A percentile compares a stretch with the other conserved stretches of the same genome.
Evolutionary conservation across 2,329 filamentous ascomycete genomes (phyloP).

Genomic region (Dothideomycetes sp.): DNA sequence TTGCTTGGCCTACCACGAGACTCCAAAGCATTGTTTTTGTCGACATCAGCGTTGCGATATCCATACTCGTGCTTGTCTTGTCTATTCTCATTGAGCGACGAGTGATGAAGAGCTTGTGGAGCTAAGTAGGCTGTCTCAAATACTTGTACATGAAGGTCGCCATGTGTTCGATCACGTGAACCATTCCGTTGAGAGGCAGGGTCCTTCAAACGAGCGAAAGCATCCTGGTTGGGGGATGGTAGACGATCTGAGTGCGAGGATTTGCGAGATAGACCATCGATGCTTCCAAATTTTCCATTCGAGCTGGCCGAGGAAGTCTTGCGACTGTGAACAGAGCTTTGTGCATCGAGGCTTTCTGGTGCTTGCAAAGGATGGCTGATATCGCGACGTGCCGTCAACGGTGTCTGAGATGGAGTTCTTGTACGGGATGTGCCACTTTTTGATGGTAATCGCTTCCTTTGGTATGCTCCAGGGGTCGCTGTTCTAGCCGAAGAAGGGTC

Average conservation of each 20-base stretch:
- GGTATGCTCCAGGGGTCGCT: conserved; percentile 51
- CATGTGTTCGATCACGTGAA: conserved; percentile 69
- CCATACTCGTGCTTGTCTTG: conserved; percentile 13
- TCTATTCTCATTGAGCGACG: neutral
- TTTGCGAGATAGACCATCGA: neutral
- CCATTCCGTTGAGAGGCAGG: conserved; percentile 55
- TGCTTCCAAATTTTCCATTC: neutral
- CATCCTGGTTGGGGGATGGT: conserved; percentile 59
- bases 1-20: conserved; percentile 59
- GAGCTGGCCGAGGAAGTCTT: conserved; percentile 19
- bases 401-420: conserved; percentile 50
- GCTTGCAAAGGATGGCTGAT: conserved; percentile 4
- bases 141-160: conserved; percentile 49
- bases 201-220: conserved; percentile 54
- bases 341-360: conserved; percentile 8
- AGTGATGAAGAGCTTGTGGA: conserved; percentile 18
- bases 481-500: conserved; percentile 49
- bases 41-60: conserved; percentile 5
- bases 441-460: conserved; percentile 60
- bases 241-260: conserved; percentile 40
- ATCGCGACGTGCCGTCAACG: conserved; percentile 56
- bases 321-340: conserved; percentile 13
- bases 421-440: conserved; percentile 33
- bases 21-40: conserved; percentile 42
- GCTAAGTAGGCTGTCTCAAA: conserved; percentile 34